Evolutionary conservation across 805 yeast species (phyloP), one percentile per base, ranked within the genome.

Genomic region (Suhomyces sp.): DNA sequence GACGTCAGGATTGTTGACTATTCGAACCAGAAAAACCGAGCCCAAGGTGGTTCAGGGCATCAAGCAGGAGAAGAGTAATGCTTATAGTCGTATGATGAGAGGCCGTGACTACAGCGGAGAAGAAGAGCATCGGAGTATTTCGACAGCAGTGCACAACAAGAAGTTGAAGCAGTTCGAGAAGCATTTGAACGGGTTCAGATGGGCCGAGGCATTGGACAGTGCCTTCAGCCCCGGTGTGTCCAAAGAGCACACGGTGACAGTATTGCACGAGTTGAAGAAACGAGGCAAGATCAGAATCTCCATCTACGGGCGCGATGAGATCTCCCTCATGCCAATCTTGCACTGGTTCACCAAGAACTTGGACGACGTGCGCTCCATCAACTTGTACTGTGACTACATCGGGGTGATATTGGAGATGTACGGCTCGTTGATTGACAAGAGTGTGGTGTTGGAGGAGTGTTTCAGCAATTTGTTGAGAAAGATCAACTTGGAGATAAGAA

Each of bases 21-120:
- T 94, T 48, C 81, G 97, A 65, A 93, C 98, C 0, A 82, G 96
- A 63, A 88, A 86, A 67, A 81, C 88, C 25, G 84, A 78, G 62
- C 80, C 87, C 46, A 76, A 73, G 56, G 83, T 74, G 8, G 69
- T 73, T 54, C 82, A 79, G 61, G 82, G 82, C 13, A 75, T 72
- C 37, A 78, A 78, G 59, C 63, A 74, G 61, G 59, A 67, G 59
- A 83, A 81, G 51, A 77, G 88, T 24, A 81, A 81, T 60, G 83
- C 87, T 7, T 89, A 84, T 70, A 84, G 85, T 39, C 81, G 90
- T 62, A 86, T 90, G 87, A 83, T 90, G 79, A 83, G 93, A 60
- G 98, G 98, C 52, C 80, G 91, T 6, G 97, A 92, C 60, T 93
- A 91, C 67, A 80, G 82, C 52, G 98, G 98, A 41, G 96, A 89